Base-by-base conservation (phyloP, 306 rosid species). In the Phaseolus lunatus region DNA sequence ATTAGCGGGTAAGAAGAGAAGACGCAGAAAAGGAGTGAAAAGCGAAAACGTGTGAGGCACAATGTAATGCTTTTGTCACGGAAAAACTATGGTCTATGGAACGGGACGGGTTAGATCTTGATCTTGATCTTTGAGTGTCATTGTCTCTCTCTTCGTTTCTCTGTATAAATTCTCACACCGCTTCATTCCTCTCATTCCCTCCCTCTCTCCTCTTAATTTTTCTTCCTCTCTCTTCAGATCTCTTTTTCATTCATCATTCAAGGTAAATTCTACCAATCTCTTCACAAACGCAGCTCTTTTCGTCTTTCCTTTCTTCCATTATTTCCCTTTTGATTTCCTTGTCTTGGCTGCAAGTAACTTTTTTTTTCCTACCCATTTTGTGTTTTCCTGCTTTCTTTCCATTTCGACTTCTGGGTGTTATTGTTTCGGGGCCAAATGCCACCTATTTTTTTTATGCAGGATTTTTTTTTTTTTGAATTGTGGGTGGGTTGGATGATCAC, bases 171-270 rank as follows among this genome's bases (percentile, higher is more conserved):
- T 18, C 35, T 45, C 18, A 75, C 76, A 27, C 64, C 50, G 62
- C 88, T 71, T 49, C 70, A 4, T 64, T 54, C 44, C 41, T 79
- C 74, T 29, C 87, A 76, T 80, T 52, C 77, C 9, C n/a, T 49
- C 24, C 31, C 18, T 45, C 81, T 67, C 29, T 16, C 20, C 26
- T 27, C 80, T 74, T 26, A 75, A 47, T 77, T 79, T 73, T 72
- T 50, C 56, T 52, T 15, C 64, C 29, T 2, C 20, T 1, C 20
- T 1, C 49, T 44, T 87, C 81, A 48, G 73, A 59, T 87, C 87
- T 14, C 62, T 86, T 85, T 68, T 72, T 62, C 24, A 63, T 62
- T 19, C 49, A 26, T 44, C 3, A 16, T 35, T 9, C 13, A 66
- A 81, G 90, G 93, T 86, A 73, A 52, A 62, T 31, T 16, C 50